phyloP scores from a whole-genome alignment of 2,329 filamentous ascomycete genomes.

The Calonectria multiphialidica region DNA sequence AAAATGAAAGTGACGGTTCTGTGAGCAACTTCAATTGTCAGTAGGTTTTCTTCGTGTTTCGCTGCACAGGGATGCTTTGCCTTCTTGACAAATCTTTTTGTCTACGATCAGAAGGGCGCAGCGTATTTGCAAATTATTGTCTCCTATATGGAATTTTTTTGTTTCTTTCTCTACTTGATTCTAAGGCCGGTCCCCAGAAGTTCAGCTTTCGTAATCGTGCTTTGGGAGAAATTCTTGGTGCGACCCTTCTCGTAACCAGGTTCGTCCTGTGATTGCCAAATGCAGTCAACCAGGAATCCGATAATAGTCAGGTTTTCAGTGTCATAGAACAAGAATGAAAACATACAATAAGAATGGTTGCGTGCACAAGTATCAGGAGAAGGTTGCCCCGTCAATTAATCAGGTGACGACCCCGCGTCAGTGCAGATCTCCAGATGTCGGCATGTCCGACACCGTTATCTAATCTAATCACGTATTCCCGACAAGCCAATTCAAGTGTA shows the following conservation, averaged over 20 bases:
- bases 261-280: neutral
- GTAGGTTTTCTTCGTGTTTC: neutral
- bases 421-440: neutral
- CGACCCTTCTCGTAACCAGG: neutral
- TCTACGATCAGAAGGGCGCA: neutral
- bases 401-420: too few relatives aligned
- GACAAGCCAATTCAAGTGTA: neutral
- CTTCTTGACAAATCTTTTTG: neutral
- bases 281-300: too few relatives aligned
- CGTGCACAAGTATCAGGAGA: too few relatives aligned
- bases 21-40: neutral
- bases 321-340: too few relatives aligned
- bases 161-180: neutral
- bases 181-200: neutral
- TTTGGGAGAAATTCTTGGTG: neutral
- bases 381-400: too few relatives aligned
- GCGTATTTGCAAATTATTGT: neutral
- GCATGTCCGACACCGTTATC: neutral
- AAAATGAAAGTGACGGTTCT: neutral
- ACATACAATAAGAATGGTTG: too few relatives aligned
- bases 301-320: too few relatives aligned
- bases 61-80: neutral
- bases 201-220: neutral
- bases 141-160: neutral
- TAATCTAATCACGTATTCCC: neutral